phyloP scores from a whole-genome alignment of 1,284 basidiomycete species.

The Pterulicium gracile region DNA sequence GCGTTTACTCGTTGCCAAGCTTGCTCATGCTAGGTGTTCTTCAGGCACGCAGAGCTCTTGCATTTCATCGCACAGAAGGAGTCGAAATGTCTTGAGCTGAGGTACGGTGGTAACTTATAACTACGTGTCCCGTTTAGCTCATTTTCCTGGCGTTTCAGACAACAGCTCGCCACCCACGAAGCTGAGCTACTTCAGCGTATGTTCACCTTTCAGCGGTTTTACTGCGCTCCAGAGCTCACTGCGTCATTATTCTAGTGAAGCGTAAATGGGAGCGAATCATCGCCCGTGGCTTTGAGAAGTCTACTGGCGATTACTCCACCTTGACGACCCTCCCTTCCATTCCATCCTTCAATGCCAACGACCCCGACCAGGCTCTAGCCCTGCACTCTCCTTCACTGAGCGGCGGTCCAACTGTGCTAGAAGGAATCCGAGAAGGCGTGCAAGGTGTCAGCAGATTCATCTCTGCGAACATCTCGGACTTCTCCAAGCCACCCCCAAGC shows the following conservation, averaged over 20 bases:
- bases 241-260: constrained; percentile 37
- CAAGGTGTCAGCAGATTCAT: constrained; percentile 44
- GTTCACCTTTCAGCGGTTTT: constrained; percentile 12
- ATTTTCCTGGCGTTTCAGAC: not conserved
- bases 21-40: not conserved
- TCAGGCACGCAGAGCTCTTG: constrained; percentile 64
- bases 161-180: constrained; percentile 60
- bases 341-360: constrained; percentile 10
- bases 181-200: constrained; percentile 51
- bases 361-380: constrained; percentile 3
- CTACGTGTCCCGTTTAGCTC: not conserved
- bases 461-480: constrained; percentile 28
- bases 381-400: not conserved
- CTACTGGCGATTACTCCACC: constrained; percentile 12
- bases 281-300: constrained; percentile 40
- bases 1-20: not conserved
- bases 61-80: constrained; percentile 78
- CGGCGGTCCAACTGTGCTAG: constrained; percentile 27
- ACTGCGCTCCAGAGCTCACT: not conserved
- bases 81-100: constrained; percentile 66
- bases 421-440: constrained; percentile 57
- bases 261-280: constrained; percentile 74
- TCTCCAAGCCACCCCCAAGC: constrained; percentile 17
- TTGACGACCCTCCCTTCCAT: constrained; percentile 11
- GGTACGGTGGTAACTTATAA: constrained; percentile 19